Conservation (phyloP, 257 asterid genomes). For the Gentiana straminea region DNA sequence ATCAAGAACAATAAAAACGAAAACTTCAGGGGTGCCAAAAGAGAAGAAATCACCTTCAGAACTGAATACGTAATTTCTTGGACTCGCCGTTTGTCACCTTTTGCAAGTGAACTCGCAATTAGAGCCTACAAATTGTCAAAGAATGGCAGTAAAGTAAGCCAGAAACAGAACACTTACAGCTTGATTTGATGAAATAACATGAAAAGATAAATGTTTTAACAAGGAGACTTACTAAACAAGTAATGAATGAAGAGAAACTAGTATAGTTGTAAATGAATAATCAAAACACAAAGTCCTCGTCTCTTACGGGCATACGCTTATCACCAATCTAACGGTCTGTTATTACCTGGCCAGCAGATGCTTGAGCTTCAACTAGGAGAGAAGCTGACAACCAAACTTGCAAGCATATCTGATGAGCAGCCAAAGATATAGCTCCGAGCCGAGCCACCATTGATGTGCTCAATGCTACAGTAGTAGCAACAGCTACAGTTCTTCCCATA, state of each 20-base stretch:
- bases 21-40: background rate
- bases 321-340: background rate
- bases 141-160: background rate
- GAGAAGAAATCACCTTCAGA: constrained; percentile 15
- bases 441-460: constrained; percentile 45
- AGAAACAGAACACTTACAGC: too few species aligned
- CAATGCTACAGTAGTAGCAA: constrained; percentile 31
- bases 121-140: constrained; percentile 23
- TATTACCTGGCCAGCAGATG: constrained; percentile 31
- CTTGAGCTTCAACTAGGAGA: constrained; percentile 35
- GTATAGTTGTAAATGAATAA: too few species aligned
- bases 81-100: constrained; percentile 25
- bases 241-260: too few species aligned
- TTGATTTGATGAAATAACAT: too few species aligned
- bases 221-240: too few species aligned
- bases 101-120: constrained; percentile 34
- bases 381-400: constrained; percentile 45
- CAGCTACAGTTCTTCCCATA: constrained; percentile 41
- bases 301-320: too few species aligned
- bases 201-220: too few species aligned
- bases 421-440: constrained; percentile 38
- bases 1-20: background rate
- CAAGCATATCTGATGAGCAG: constrained; percentile 44
- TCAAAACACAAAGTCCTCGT: too few species aligned
- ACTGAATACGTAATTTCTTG: constrained; percentile 25